phyloP scores from a whole-genome alignment of 2,329 filamentous ascomycete genomes.

The Ampelomyces quisqualis region DNA sequence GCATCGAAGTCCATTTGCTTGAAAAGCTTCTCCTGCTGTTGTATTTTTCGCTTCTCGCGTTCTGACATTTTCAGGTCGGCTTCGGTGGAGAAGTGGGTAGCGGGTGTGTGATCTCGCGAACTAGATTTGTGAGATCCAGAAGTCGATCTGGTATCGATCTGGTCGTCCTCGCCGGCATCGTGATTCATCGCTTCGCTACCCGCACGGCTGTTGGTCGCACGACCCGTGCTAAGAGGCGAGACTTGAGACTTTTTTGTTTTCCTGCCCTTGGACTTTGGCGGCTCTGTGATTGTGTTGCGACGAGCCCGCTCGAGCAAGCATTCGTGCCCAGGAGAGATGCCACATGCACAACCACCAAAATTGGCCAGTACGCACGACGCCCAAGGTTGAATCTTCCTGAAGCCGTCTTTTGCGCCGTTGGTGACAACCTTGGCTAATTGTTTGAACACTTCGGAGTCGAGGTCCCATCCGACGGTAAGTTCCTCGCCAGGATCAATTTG shows the following conservation, averaged over 20 bases:
- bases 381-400: slow-evolving; percentile 65
- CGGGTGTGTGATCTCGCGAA: slow-evolving; percentile 64
- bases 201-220: slow-evolving; percentile 58
- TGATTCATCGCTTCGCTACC: slow-evolving; percentile 58
- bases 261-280: slow-evolving; percentile 49
- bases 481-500: slow-evolving; percentile 72
- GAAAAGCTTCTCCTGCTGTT: slow-evolving; percentile 63
- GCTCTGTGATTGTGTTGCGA: slow-evolving; percentile 33
- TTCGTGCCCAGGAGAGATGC: slow-evolving; percentile 44
- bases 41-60: slow-evolving; percentile 63
- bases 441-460: slow-evolving; percentile 52
- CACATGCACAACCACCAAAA: slow-evolving; percentile 77
- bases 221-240: slow-evolving; percentile 57
- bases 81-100: slow-evolving; percentile 52
- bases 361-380: slow-evolving; percentile 71
- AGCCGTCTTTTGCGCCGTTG: slow-evolving; percentile 61
- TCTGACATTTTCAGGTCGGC: slow-evolving; percentile 57
- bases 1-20: slow-evolving; percentile 61
- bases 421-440: slow-evolving; percentile 62
- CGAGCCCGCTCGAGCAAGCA: slow-evolving; percentile 42
- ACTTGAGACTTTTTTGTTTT: slow-evolving; percentile 53
- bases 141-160: slow-evolving; percentile 57
- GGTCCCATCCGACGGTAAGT: slow-evolving; percentile 64
- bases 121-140: slow-evolving; percentile 58
- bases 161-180: slow-evolving; percentile 56